Evolutionary conservation across 2,329 filamentous ascomycete genomes (phyloP), one percentile per base, ranked within the genome.

Genomic region (Monilinia vaccinii-corymbosi): DNA sequence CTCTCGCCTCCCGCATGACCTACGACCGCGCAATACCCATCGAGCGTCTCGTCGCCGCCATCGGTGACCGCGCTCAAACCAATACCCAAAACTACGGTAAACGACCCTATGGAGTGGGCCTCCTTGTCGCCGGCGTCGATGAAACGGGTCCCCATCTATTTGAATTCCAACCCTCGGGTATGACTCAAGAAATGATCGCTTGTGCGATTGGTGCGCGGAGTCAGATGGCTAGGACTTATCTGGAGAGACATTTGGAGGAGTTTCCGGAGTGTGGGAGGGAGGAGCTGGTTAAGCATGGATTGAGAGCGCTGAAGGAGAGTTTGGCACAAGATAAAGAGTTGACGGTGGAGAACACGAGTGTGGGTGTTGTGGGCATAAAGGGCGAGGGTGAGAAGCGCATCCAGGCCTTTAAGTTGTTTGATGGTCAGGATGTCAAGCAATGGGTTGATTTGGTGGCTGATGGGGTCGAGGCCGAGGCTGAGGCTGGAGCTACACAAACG

Each of bases 1-100:
- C 91, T 65, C 90, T 99, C 71, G 89, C 90, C 71, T 93, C 94
- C 71, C 91, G 93, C 75, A 87, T 99, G 70, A 96, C 91, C 61
- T 97, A 96, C 79, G 93, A 90, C 77, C 92, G 94, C 67, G 86
- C 92, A 67, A 94, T 99, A 73, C 90, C 91, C 36, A 80, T 97
- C 73, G 87, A 91, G 71, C 88, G 89, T 64, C 90, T 97, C 70
- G 92, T 96, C 68, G 83, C 86, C 66, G 88, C 93, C 76, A 97
- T 99, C 72, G 93, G 89, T 69, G 91, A 96, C 75, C 94, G 96
- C 76, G 94, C 94, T 52, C 94, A 99, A 80, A 88, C 88, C 72
- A 97, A 97, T 81, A 99, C 94, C 48, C 94, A 99, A 78, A 87
- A 96, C 73, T 97, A 97, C 79, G 93, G 93, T 73, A 93, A 91